Evolutionary conservation across 306 rosid genomes (phyloP).

Genomic region (Lablab purpureus): DNA sequence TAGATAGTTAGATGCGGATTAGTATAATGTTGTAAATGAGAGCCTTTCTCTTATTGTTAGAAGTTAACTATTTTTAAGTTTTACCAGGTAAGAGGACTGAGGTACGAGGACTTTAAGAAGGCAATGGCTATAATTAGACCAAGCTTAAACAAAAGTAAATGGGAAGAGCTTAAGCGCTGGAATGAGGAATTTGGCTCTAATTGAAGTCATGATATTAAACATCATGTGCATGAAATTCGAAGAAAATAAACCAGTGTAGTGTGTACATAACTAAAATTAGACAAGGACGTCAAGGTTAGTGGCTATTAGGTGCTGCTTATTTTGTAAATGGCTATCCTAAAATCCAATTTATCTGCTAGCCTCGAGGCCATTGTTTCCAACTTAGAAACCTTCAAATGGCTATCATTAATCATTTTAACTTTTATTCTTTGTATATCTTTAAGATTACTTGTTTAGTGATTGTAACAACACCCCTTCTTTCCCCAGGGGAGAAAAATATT

Average conservation of each 20-base stretch:
- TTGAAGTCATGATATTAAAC: conserved; percentile 44
- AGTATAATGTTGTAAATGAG: conserved; percentile 14
- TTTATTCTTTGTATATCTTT: conserved; percentile 1
- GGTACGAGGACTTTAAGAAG: conserved; percentile 76
- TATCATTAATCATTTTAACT: neutral
- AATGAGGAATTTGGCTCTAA: conserved; percentile 91
- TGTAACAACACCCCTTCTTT: neutral
- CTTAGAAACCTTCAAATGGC: neutral
- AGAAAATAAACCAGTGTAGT: neutral
- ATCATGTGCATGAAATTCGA: neutral
- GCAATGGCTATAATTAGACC: conserved; percentile 90
- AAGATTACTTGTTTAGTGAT: neutral
- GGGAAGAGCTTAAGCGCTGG: conserved; percentile 95
- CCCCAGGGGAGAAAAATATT: neutral
- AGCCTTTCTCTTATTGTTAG: neutral
- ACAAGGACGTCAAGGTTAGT: conserved; percentile 29
- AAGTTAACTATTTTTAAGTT: conserved; percentile 15
- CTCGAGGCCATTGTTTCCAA: conserved; percentile 8
- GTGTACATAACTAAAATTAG: conserved; percentile 32
- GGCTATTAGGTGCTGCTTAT: conserved; percentile 19
- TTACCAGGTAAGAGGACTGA: conserved; percentile 76
- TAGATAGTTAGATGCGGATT: neutral
- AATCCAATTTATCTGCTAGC: neutral
- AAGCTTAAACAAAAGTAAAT: conserved; percentile 88
- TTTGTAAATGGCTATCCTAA: conserved; percentile 38